Evolutionary conservation across 352 stramenopile species (phyloP).

Genomic region (Thraustochytrium sp.): DNA sequence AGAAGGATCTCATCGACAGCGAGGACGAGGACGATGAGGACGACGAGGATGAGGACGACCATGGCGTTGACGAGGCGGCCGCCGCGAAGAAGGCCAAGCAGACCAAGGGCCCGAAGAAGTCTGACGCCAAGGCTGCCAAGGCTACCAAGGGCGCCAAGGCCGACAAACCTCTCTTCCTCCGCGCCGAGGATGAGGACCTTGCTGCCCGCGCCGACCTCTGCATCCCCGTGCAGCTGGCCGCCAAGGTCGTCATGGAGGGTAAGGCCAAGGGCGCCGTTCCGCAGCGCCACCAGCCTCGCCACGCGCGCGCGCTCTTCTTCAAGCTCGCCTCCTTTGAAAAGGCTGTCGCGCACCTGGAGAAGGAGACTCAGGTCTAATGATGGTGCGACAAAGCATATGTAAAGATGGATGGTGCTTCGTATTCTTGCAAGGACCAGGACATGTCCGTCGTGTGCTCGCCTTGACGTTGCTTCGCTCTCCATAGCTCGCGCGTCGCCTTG

Average conservation of each 20-base stretch:
- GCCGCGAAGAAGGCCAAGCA: not conserved
- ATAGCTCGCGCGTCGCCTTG: too few species aligned
- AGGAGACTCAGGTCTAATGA: not conserved
- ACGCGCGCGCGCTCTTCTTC: not conserved
- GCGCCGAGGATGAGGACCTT: not conserved
- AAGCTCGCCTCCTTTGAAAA: not conserved
- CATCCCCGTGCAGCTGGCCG: not conserved
- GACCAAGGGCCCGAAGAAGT: not conserved
- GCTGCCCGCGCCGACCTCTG: not conserved
- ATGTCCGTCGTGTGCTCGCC: too few species aligned
- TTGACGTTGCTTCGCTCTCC: too few species aligned
- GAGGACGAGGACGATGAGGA: not conserved
- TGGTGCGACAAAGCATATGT: too few species aligned
- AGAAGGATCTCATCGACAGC: not conserved
- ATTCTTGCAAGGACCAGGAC: too few species aligned
- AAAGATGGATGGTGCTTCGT: too few species aligned
- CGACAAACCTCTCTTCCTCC: not conserved
- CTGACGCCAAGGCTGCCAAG: not conserved
- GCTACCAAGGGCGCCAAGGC: not conserved
- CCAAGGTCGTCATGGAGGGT: not conserved
- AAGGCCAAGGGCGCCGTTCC: slow-evolving; percentile 36
- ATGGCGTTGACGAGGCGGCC: not conserved
- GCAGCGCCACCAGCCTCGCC: slow-evolving; percentile 1
- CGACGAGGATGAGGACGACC: not conserved
- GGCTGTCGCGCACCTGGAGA: not conserved